Base-by-base conservation (phyloP, 805 yeast species). In the Cyberlindnera sargentensis region DNA sequence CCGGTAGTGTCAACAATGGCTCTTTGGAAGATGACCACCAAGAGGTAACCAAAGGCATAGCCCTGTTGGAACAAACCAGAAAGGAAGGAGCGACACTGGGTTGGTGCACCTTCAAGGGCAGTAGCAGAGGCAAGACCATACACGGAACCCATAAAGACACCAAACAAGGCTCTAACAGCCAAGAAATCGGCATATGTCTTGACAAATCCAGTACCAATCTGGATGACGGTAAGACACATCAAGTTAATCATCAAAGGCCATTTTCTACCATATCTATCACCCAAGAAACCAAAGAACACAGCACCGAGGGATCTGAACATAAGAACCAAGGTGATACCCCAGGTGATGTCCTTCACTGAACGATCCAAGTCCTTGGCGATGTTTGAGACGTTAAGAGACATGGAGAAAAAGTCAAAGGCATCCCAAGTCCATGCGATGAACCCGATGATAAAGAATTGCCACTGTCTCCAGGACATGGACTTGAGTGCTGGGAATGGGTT, bases 31-130 rank as follows among this genome's bases (percentile, higher is more conserved):
- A 80, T 67, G 40, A 80, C 84, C 5, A 80, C 86, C 46, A 81
- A 57, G 26, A 82, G 63, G 52, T 80, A 81, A 25, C 89, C 89
- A 39, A 82, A 71, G 1, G 84, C 82, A 52, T 82, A 87, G 47
- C 95, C 95, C 60, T 85, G 84, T 63, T 86, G 95, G 58, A 87
- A 76, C 35, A 84, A 61, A 39, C 86, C 87, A 31, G 81, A 73
- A 39, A 81, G 62, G 45, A 80, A 68, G 37, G 85, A 82, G 62
- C 76, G 67, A 31, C 82, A 55, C 48, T 67, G 68, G 2, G 55
- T 58, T 3, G 88, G 87, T 27, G 65, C 60, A 47, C 66, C 71
- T 41, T 70, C 75, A 37, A 71, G 50, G 5, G 75, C 63, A 27
- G 69, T 67, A 4, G 74, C 66, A 35, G 69, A 56, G 15, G 73